Conservation (phyloP, 2,329 filamentous ascomycete genomes). For the Juglanconis oblonga region DNA sequence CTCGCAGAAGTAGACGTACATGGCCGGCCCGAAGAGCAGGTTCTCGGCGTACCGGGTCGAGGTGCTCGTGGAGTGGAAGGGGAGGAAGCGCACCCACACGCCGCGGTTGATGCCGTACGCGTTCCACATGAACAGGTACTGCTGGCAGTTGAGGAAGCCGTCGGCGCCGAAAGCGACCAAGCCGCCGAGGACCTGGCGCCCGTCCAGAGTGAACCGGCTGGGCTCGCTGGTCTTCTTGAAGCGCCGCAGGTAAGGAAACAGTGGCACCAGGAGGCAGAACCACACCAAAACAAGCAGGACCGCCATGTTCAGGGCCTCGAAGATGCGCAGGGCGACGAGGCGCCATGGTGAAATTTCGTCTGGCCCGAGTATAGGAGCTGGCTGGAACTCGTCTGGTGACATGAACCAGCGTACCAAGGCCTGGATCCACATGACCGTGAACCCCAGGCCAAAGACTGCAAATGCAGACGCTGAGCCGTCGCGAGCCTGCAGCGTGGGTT, state of each 20-base stretch:
- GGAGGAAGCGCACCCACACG: background rate
- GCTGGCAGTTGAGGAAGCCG: background rate
- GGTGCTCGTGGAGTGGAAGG: background rate
- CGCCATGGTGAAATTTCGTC: background rate
- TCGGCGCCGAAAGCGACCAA: background rate
- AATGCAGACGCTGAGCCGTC: background rate
- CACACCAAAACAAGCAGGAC: background rate
- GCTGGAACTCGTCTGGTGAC: background rate
- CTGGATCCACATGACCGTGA: background rate
- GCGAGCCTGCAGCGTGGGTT: background rate
- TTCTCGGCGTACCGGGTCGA: background rate
- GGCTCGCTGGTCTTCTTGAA: background rate
- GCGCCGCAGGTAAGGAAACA: background rate
- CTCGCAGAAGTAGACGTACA: slow-evolving; percentile 3
- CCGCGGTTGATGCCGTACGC: background rate
- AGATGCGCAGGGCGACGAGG: background rate
- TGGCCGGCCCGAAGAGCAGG: background rate
- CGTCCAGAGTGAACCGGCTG: background rate
- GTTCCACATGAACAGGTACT: slow-evolving; percentile 2
- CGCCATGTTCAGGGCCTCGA: background rate
- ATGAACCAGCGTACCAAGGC: background rate
- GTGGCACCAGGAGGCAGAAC: background rate
- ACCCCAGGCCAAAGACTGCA: background rate
- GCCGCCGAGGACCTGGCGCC: background rate
- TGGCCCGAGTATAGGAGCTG: background rate